phyloP scores from a whole-genome alignment of 2,329 filamentous ascomycete genomes.

The Diaporthe caulivora region DNA sequence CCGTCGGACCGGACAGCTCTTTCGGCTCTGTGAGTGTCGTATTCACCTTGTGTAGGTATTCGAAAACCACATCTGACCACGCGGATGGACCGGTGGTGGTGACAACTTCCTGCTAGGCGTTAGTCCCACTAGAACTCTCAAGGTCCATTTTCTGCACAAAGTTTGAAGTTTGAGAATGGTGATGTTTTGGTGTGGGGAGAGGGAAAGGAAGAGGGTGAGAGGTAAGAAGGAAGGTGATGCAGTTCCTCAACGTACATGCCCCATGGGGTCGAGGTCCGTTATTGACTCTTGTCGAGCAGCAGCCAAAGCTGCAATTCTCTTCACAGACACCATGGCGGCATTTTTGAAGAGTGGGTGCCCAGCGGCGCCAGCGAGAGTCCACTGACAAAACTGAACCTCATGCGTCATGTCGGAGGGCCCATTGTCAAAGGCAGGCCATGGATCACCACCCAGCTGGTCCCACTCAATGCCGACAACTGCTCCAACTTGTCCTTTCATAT shows the following conservation, averaged over 20 bases:
- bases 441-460: constrained; percentile 45
- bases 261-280: neutral
- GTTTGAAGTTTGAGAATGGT: no score
- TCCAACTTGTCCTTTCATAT: constrained; percentile 41
- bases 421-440: constrained; percentile 41
- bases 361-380: constrained; percentile 51
- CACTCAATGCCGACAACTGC: constrained; percentile 50
- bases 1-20: constrained; percentile 34
- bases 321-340: constrained; percentile 45
- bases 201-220: no score
- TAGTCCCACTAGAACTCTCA: neutral
- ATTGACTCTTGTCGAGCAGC: neutral
- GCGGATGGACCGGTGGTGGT: constrained; percentile 50
- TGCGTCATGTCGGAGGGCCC: constrained; percentile 44
- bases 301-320: constrained; percentile 36
- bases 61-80: constrained; percentile 49
- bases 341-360: constrained; percentile 48
- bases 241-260: neutral
- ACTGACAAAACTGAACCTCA: constrained; percentile 51
- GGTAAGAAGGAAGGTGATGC: neutral
- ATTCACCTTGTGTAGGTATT: constrained; percentile 44
- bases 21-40: constrained; percentile 35
- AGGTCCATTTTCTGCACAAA: no score
- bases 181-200: neutral
- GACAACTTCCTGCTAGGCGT: constrained; percentile 46